Base-by-base conservation (phyloP, 2,329 filamentous ascomycete species). In the Talaromyces islandicus region DNA sequence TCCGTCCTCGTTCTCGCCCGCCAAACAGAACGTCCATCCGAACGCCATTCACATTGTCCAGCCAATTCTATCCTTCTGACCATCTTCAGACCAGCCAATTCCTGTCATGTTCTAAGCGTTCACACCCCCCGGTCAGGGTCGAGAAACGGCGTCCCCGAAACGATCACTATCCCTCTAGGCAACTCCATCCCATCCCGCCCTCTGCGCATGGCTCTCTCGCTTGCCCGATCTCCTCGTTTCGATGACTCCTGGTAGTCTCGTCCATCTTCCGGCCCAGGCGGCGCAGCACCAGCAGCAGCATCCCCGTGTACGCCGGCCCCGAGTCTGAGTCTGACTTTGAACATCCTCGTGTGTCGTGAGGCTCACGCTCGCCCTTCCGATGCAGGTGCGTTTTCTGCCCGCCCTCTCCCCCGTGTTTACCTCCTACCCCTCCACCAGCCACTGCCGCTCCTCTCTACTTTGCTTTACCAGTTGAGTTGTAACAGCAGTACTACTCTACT, bases 311-410 rank as follows among this genome's bases (percentile, higher is more conserved):
- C 59, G 56, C 62, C 59, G 62, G 11, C 65, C 61, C 56, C 60
- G 59, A 62, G 35, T 35, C 57, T 63, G 65, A 46, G 64, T 64
- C 66, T 52, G 59, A n/a, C 12, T 35, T 35, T 35, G 32, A 35
- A 12, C 11, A 52, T 29, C 17, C 19, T 30, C 48, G 25, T 30
- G 35, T 12, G 19, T 21, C 54, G 29, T 54, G 38, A 50, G 66
- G 68, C 35, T 38, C 35, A n/a, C 35, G 17, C 14, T 38, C 35
- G 64, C 64, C 69, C 65, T 69, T 70, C 67, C 68, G 68, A 75
- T 75, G 73, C 73, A 75, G 73, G 73, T 75, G 64, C 60, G 73
- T 73, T 61, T 73, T 61, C 24, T 35, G 27, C 14, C 48, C 24
- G 14, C 48, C 12, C 24, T 35, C 53, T 29, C 38, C 38, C 21